phyloP scores from a whole-genome alignment of 73 alveolate species.

The Blepharisma stoltei region DNA sequence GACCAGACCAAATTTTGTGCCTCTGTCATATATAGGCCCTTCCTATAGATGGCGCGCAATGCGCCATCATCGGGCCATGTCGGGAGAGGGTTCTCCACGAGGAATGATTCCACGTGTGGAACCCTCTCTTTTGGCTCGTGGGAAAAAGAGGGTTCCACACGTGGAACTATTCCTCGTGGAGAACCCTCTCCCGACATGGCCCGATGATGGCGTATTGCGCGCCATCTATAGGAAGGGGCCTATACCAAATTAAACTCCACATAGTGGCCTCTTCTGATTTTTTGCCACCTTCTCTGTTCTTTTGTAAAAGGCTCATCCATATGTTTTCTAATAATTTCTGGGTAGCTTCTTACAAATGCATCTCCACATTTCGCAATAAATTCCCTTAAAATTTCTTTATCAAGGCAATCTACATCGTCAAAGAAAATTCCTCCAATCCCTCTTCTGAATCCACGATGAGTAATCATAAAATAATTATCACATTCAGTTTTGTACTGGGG shows the following conservation, averaged over 20 bases:
- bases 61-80: too few species aligned
- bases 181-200: too few species aligned
- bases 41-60: too few species aligned
- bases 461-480: conserved; percentile 70
- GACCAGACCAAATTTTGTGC: conserved; percentile 81
- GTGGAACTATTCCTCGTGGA: too few species aligned
- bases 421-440: conserved; percentile 90
- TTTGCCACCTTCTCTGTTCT: conserved; percentile 66
- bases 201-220: too few species aligned
- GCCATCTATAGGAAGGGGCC: too few species aligned
- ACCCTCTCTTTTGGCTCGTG: too few species aligned
- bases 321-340: conserved; percentile 48
- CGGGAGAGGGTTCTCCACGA: too few species aligned
- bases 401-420: conserved; percentile 66
- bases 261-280: conserved; percentile 79
- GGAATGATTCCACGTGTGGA: too few species aligned
- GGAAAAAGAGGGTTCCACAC: too few species aligned
- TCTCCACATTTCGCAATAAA: conserved; percentile 35
- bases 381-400: conserved; percentile 44
- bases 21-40: conserved; percentile 91
- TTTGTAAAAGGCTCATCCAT: conserved; percentile 46
- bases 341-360: conserved; percentile 35
- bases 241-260: conserved; percentile 80
- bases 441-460: conserved; percentile 69
- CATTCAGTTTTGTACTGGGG: conserved; percentile 56